Base-by-base conservation (phyloP, 257 asterid genomes). In the Nicotiana benthamiana region DNA sequence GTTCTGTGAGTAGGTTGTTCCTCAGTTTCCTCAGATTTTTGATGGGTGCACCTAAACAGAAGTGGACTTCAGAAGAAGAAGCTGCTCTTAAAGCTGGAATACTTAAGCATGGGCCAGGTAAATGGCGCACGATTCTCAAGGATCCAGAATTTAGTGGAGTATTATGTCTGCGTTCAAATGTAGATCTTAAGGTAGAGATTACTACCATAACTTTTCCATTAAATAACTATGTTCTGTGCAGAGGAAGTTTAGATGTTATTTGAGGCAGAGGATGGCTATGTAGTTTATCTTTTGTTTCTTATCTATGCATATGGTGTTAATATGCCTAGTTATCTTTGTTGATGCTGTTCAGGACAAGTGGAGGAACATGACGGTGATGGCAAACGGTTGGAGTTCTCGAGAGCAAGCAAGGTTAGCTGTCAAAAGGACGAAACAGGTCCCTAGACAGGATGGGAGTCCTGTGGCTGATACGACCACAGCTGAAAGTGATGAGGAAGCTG, bases 31-130 rank as follows among this genome's bases (percentile, higher is more conserved):
- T 70, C 34, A 70, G 57, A 40, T 22, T 70, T 76, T 81, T 67
- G 9, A 95, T 95, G 99, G 99, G 99, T 53, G 99, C 98, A 78
- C 99, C 99, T 51, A 95, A 95, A 90, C 99, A 95, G 75, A 95
- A 95, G 84, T 95, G 99, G 99, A 93, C 98, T 84, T 89, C 97
- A 26, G 99, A 93, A 84, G 99, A 95, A 88, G 99, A 95, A 88
- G 97, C 95, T 32, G 99, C 99, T 80, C 99, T 95, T 67, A 95
- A 91, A 91, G 97, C 97, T 80, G 99, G 99, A 81, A 93, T 95
- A 67, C 90, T 90, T 75, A 95, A 95, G 87, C 99, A 95, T 82
- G 99, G 99, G 40, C 90, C 96, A 28, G 99, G 99, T 72, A 95
- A 93, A 87, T 95, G 99, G 99, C 97, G 99, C 28, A 92, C 98